Evolutionary conservation across 495 filamentous ascomycete species (phyloP).

Genomic region (Tirmania nivea): DNA sequence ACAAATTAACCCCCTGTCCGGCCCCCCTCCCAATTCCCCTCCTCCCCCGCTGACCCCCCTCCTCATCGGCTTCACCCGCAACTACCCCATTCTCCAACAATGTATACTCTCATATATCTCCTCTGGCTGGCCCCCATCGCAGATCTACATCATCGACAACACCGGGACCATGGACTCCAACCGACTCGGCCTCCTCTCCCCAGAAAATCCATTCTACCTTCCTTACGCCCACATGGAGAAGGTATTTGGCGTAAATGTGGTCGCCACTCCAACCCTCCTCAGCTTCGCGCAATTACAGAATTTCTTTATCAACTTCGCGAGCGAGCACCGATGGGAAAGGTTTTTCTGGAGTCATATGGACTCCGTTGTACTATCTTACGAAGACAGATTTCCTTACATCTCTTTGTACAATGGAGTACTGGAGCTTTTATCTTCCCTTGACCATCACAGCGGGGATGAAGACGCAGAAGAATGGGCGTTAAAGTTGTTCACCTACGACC

Average conservation of each 20-base stretch:
- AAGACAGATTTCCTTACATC: conserved; percentile 27
- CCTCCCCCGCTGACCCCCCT: conserved; percentile 22
- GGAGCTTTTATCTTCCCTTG: conserved; percentile 21
- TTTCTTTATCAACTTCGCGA: conserved; percentile 30
- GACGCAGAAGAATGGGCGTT: conserved; percentile 23
- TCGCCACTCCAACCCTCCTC: conserved; percentile 35
- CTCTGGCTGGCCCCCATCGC: conserved; percentile 37
- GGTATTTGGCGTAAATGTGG: conserved; percentile 31
- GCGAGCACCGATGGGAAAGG: conserved; percentile 28
- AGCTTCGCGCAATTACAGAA: conserved; percentile 43
- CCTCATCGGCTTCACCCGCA: conserved; percentile 38
- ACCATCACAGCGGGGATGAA: neutral
- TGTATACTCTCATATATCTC: conserved; percentile 36
- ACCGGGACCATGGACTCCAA: conserved; percentile 39
- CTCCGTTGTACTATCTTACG: conserved; percentile 31
- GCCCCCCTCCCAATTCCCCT: neutral
- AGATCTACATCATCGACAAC: conserved; percentile 43
- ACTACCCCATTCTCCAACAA: conserved; percentile 37
- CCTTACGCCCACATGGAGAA: conserved; percentile 31
- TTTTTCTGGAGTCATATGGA: conserved; percentile 45
- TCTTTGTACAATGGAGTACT: conserved; percentile 31
- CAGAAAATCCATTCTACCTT: conserved; percentile 41
- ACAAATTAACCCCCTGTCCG: no score
- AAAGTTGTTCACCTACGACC: conserved; percentile 37
- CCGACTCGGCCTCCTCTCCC: conserved; percentile 26